Conservation (phyloP, 768 basidiomycete genomes). For the Suillus subluteus region DNA sequence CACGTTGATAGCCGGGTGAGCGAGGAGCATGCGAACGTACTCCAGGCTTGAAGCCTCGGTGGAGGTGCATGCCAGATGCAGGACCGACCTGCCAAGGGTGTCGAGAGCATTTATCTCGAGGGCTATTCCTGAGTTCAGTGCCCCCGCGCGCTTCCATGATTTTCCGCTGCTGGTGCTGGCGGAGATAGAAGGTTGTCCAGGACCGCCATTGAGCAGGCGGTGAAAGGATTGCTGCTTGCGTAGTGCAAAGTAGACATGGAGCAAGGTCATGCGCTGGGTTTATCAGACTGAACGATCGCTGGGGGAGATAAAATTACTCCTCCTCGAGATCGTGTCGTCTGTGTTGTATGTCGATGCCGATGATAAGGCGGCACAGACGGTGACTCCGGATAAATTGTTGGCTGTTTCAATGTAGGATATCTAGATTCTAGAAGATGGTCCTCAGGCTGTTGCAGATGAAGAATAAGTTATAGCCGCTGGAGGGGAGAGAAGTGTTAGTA, state of each 20-base stretch:
- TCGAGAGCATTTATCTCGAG: constrained; percentile 76
- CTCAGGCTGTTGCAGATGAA: neutral
- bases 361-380: neutral
- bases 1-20: constrained; percentile 74
- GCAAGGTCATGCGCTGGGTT: constrained; percentile 60
- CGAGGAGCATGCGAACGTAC: constrained; percentile 76
- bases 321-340: constrained; percentile 7
- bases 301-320: constrained; percentile 30
- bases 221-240: constrained; percentile 78
- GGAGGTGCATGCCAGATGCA: constrained; percentile 80
- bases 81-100: constrained; percentile 70
- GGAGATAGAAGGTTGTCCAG: constrained; percentile 18
- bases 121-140: constrained; percentile 32
- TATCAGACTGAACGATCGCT: constrained; percentile 23
- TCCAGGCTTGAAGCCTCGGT: constrained; percentile 66
- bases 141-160: constrained; percentile 58
- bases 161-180: constrained; percentile 54
- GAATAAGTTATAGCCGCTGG: neutral
- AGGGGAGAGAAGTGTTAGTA: neutral
- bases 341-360: neutral
- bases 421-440: neutral
- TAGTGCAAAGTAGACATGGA: constrained; percentile 76
- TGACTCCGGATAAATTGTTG: neutral
- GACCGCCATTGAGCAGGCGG: constrained; percentile 54
- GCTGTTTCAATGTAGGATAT: neutral